Evolutionary conservation across 2,329 filamentous ascomycete species (phyloP).

Genomic region (Sporothrix mexicana): DNA sequence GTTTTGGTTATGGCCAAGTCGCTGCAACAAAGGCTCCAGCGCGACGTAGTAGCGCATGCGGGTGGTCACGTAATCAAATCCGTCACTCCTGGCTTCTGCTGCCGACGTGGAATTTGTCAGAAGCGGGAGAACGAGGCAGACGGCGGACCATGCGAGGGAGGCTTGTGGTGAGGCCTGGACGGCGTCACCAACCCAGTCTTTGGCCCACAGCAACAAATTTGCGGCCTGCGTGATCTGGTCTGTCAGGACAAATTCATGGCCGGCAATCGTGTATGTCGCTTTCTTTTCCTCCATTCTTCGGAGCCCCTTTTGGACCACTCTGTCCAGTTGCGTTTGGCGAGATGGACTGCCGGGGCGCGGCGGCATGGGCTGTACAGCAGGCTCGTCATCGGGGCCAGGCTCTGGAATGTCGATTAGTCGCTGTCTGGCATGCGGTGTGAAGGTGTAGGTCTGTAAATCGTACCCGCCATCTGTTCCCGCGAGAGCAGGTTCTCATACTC

Average conservation of each 20-base stretch:
- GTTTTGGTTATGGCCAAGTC: conserved; percentile 33
- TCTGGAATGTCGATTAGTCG: no score
- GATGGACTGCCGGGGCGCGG: no score
- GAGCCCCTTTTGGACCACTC: neutral
- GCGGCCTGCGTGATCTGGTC: conserved; percentile 38
- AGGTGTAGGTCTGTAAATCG: neutral
- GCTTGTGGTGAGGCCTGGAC: conserved; percentile 44
- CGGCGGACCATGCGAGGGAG: conserved; percentile 46
- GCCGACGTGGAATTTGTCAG: conserved; percentile 44
- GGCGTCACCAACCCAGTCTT: conserved; percentile 41
- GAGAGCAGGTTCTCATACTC: neutral
- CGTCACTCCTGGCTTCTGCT: conserved; percentile 43
- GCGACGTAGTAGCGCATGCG: conserved; percentile 45
- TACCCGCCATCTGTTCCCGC: neutral
- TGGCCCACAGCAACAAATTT: conserved; percentile 37
- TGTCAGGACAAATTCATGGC: no score
- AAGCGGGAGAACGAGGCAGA: conserved; percentile 47
- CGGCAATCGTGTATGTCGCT: neutral
- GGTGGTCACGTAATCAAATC: conserved; percentile 46
- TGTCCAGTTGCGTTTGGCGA: no score
- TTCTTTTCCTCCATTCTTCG: neutral
- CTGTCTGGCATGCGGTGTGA: neutral
- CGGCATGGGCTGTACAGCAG: no score
- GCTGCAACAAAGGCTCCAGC: conserved; percentile 41
- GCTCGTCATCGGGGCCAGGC: no score